Evolutionary conservation across 345 rosid species (phyloP).

Genomic region (Euphorbia tirucalli): DNA sequence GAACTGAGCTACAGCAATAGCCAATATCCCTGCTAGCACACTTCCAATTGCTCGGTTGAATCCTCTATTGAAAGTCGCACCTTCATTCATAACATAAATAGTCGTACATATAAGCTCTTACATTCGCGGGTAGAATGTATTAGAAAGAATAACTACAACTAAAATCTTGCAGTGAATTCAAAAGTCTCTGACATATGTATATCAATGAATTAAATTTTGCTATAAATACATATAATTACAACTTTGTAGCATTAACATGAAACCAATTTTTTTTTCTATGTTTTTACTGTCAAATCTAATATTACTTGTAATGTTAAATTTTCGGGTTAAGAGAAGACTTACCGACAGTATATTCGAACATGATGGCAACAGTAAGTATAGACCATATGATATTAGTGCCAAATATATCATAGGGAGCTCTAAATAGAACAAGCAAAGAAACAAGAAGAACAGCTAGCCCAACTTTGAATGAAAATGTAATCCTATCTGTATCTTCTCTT

Average conservation of each 20-base stretch:
- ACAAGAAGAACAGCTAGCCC: constrained; percentile 63
- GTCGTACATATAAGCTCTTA: not conserved
- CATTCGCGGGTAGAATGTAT: not conserved
- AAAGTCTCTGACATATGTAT: no score
- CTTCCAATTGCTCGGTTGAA: constrained; percentile 69
- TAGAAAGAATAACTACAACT: no score
- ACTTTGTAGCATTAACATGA: no score
- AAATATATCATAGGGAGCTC: constrained; percentile 56
- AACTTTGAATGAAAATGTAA: constrained; percentile 57
- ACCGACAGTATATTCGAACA: constrained; percentile 73
- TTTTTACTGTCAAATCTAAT: no score
- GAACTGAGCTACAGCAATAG: constrained; percentile 40
- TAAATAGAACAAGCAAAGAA: constrained; percentile 55
- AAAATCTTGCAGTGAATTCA: no score
- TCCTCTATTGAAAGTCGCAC: constrained; percentile 67
- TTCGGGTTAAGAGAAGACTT: constrained; percentile 13
- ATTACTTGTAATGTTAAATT: not conserved
- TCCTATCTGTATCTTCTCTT: constrained; percentile 49
- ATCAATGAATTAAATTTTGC: no score
- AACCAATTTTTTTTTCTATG: no score
- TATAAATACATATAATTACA: no score
- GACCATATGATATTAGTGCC: constrained; percentile 69
- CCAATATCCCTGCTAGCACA: constrained; percentile 59
- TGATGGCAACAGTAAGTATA: constrained; percentile 67
- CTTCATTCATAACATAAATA: constrained; percentile 20